Conservation (phyloP, 768 basidiomycete species). For the Rhodotorula paludigena region DNA sequence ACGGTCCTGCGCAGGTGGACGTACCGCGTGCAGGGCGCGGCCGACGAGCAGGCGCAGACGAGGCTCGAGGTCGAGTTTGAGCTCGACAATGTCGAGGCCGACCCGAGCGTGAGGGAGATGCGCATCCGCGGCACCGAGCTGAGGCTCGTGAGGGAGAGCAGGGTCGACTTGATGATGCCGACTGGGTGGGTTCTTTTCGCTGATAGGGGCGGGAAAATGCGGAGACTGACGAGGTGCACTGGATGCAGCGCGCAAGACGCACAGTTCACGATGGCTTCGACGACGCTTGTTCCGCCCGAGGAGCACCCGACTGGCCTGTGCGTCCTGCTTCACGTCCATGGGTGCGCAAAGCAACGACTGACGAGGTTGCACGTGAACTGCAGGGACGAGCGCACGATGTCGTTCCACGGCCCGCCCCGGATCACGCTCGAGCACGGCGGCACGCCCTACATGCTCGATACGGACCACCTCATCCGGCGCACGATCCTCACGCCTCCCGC, state of each 20-base stretch:
- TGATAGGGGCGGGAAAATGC: neutral
- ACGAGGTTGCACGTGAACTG: too few relatives aligned
- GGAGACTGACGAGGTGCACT: neutral
- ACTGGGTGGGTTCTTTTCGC: slow-evolving; percentile 10
- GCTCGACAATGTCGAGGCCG: neutral
- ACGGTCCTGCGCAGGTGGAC: slow-evolving; percentile 5
- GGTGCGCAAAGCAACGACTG: too few relatives aligned
- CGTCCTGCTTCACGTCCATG: neutral
- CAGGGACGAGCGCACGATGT: neutral
- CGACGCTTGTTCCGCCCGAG: neutral
- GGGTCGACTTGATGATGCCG: slow-evolving; percentile 15
- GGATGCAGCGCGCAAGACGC: slow-evolving; percentile 7
- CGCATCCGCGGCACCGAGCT: neutral
- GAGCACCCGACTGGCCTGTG: neutral
- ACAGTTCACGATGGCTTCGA: neutral
- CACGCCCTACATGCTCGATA: slow-evolving; percentile 15
- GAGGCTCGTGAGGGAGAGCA: slow-evolving; percentile 2
- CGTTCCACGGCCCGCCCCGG: neutral
- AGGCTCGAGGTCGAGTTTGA: slow-evolving; percentile 7
- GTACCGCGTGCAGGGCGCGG: slow-evolving; percentile 2
- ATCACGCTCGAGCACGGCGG: neutral
- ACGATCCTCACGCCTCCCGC: slow-evolving; percentile 8
- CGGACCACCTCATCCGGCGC: slow-evolving; percentile 17
- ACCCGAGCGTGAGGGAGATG: neutral
- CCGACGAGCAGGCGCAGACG: neutral